Conservation (phyloP, 768 basidiomycete genomes). For the Epithele typhae region DNA sequence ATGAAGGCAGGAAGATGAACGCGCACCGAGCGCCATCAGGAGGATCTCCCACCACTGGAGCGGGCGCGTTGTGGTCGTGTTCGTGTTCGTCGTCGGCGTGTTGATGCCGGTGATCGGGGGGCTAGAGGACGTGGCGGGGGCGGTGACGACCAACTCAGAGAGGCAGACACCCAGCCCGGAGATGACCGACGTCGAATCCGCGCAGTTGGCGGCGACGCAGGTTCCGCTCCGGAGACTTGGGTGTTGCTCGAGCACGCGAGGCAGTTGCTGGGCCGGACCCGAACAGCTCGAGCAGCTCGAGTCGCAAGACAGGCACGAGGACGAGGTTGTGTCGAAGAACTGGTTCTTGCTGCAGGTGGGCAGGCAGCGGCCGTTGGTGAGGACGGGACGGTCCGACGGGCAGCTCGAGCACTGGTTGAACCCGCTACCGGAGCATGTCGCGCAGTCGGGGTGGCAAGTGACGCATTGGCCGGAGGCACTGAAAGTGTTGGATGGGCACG, state of each 20-base stretch:
- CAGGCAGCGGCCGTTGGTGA: slow-evolving; percentile 71
- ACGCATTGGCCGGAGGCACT: slow-evolving; percentile 61
- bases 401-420: slow-evolving; percentile 81
- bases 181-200: slow-evolving; percentile 48
- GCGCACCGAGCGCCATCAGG: slow-evolving; percentile 74
- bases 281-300: slow-evolving; percentile 76
- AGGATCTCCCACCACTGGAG: slow-evolving; percentile 84
- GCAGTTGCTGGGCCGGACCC: slow-evolving; percentile 65
- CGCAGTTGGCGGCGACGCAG: slow-evolving; percentile 63
- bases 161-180: slow-evolving; percentile 76
- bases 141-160: slow-evolving; percentile 61
- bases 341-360: slow-evolving; percentile 70
- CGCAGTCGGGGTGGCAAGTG: slow-evolving; percentile 83
- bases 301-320: slow-evolving; percentile 69
- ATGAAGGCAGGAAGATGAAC: too few relatives aligned
- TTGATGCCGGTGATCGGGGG: slow-evolving; percentile 52
- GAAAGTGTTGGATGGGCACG: slow-evolving; percentile 73
- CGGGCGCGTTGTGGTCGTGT: slow-evolving; percentile 27
- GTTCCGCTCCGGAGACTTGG: slow-evolving; percentile 58
- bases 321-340: slow-evolving; percentile 64
- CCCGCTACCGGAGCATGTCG: slow-evolving; percentile 71
- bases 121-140: slow-evolving; percentile 40
- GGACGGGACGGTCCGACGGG: slow-evolving; percentile 61
- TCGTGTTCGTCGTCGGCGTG: slow-evolving; percentile 36
- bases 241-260: slow-evolving; percentile 55